A percentile compares a stretch with the other conserved stretches of the same genome.
These are phyloP conservation scores for Babesia caballi DNA, from an alignment of 169 alveolate genomes.

Conservation along the genomic window DNA sequence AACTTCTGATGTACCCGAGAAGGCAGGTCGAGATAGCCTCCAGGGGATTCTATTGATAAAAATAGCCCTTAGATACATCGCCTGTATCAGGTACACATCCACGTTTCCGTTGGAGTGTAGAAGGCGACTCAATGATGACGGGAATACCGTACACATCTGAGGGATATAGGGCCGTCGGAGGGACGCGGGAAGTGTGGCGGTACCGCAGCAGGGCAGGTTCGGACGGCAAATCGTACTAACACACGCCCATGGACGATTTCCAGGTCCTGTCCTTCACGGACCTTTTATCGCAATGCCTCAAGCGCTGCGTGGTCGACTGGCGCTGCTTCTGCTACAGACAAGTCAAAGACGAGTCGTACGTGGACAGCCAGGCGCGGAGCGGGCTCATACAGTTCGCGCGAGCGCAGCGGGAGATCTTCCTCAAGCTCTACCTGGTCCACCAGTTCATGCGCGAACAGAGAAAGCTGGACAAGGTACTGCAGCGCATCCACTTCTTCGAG, in stretches of 20 bases:
- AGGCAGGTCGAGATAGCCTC: too few species aligned
- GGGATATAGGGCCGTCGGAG: too few species aligned
- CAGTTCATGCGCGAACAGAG: constrained; percentile 20
- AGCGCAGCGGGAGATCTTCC: constrained; percentile 59
- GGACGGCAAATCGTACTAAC: neutral
- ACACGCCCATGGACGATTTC: constrained; percentile 25
- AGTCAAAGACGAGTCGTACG: constrained; percentile 25
- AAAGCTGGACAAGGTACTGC: constrained; percentile 37
- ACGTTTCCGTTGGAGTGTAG: too few species aligned
- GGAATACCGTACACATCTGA: too few species aligned
- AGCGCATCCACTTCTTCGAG: constrained; percentile 8
- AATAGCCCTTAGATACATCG: too few species aligned
- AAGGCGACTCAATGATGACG: too few species aligned
- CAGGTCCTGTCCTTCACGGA: constrained; percentile 35
- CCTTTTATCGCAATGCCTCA: constrained; percentile 33
- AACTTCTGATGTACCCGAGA: too few species aligned
- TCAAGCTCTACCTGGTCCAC: constrained; percentile 40
- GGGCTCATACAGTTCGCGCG: constrained; percentile 57
- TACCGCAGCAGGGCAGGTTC: neutral
- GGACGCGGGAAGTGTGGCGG: too few species aligned
- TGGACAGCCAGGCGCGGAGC: constrained; percentile 12
- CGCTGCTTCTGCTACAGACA: constrained; percentile 39
- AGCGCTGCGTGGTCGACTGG: constrained; percentile 56
- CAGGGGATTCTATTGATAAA: too few species aligned
- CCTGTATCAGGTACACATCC: too few species aligned